Percentiles rank a stretch among this genome's conserved stretches.
These are phyloP conservation scores for Leavenworthia alabamica DNA, from an alignment of 345 rosid genomes.

Conservation along the genomic window DNA sequence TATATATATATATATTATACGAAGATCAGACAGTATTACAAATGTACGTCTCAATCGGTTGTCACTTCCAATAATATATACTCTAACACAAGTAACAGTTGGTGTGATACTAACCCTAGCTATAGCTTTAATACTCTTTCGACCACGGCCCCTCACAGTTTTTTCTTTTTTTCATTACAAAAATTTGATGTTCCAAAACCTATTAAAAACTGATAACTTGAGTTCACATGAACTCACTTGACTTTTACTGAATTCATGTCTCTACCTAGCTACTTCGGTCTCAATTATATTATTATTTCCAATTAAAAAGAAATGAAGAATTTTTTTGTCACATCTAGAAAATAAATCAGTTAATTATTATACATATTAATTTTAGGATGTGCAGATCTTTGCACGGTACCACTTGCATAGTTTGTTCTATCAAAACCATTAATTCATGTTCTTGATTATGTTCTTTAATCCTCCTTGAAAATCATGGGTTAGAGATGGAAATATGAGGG, in stretches of 20 bases:
- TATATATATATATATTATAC: too few relatives aligned
- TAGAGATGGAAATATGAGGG: constrained; percentile 13
- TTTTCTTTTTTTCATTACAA: constrained; percentile 3
- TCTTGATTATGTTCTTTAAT: background rate
- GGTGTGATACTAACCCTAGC: constrained; percentile 34
- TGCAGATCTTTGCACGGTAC: background rate
- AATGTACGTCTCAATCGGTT: constrained; percentile 40
- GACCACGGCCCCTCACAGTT: constrained; percentile 24
- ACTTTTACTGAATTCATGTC: constrained; percentile 19
- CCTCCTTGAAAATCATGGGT: background rate
- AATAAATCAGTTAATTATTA: background rate
- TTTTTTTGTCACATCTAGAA: too few relatives aligned
- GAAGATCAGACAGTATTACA: constrained; percentile 23
- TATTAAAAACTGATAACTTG: constrained; percentile 23
- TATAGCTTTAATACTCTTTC: constrained; percentile 29
- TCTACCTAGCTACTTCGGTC: constrained; percentile 15
- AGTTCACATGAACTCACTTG: constrained; percentile 24
- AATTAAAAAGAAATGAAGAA: background rate
- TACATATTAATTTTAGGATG: background rate
- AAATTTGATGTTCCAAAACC: constrained; percentile 22
- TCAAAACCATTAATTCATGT: background rate
- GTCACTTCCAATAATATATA: constrained; percentile 43
- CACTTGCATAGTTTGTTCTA: background rate
- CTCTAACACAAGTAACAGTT: constrained; percentile 28
- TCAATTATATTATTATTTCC: background rate